phyloP scores from a whole-genome alignment of 352 stramenopile genomes.

The Phytophthora agathidicida region DNA sequence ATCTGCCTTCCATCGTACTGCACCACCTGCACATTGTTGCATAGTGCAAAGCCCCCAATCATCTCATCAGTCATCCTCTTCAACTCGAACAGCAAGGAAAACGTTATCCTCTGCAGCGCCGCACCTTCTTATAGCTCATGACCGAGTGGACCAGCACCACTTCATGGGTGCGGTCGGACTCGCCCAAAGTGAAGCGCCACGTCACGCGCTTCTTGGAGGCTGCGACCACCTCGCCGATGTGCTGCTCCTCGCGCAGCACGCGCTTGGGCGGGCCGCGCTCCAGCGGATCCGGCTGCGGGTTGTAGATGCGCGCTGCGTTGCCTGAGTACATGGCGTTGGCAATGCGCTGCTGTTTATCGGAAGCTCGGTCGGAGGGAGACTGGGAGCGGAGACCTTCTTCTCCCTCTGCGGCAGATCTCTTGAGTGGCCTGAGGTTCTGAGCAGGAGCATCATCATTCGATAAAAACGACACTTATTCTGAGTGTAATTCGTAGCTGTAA shows the following conservation, averaged over 20 bases:
- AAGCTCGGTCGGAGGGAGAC: neutral
- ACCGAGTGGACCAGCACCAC: constrained; percentile 83
- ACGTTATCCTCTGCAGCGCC: neutral
- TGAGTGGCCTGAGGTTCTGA: constrained; percentile 10
- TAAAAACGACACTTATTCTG: neutral
- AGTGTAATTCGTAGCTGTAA: constrained; percentile 3
- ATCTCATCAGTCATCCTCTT: constrained; percentile 7
- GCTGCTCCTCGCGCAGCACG: constrained; percentile 71
- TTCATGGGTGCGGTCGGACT: constrained; percentile 74
- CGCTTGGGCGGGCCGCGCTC: constrained; percentile 76
- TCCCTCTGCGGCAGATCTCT: constrained; percentile 20
- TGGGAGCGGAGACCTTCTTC: constrained; percentile 4
- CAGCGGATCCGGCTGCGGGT: constrained; percentile 66
- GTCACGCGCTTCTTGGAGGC: constrained; percentile 84
- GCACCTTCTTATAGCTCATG: constrained; percentile 88
- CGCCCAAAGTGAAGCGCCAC: constrained; percentile 85
- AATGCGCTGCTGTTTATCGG: neutral
- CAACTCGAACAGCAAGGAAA: constrained; percentile 3
- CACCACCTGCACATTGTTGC: constrained; percentile 46
- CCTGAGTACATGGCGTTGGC: constrained; percentile 57
- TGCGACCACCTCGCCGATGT: constrained; percentile 84
- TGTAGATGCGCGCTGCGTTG: constrained; percentile 70
- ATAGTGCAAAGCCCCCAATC: neutral
- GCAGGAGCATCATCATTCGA: neutral
- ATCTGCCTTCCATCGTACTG: constrained; percentile 84